Evolutionary conservation across 176 grass and related monocot genomes (phyloP).

Genomic region (Sorghum bicolor): DNA sequence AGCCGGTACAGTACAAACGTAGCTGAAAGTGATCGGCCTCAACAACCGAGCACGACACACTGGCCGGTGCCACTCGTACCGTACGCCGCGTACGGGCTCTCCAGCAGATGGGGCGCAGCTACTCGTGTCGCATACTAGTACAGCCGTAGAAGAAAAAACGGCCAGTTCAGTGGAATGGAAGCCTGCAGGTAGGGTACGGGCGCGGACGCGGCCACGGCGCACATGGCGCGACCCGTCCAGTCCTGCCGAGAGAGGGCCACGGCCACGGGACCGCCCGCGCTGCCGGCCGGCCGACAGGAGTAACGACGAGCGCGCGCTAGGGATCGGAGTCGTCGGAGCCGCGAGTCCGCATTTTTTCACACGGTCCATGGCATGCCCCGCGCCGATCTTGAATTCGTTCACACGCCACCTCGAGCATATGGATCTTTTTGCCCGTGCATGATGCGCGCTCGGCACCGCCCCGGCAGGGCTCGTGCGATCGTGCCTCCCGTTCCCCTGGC

Average conservation of each 20-base stretch:
- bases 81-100: slow-evolving; percentile 1
- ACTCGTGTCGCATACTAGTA: neutral
- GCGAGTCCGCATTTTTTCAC: neutral
- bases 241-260: neutral
- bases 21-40: neutral
- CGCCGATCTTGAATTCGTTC: slow-evolving; percentile 24
- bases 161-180: neutral
- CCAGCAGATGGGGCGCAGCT: neutral
- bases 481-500: neutral
- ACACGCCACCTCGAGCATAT: neutral
- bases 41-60: neutral
- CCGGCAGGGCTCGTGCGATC: neutral
- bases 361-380: neutral
- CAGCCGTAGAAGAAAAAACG: slow-evolving; percentile 1
- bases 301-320: slow-evolving; percentile 29
- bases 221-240: neutral
- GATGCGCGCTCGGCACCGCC: neutral
- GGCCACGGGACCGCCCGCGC: neutral
- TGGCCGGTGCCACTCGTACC: neutral
- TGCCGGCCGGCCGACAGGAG: neutral
- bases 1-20: neutral
- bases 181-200: neutral
- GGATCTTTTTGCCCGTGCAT: neutral
- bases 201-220: neutral
- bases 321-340: neutral